These are phyloP conservation scores for Fusarium begoniae DNA, from an alignment of 2,329 filamentous ascomycete species.

Conservation along the genomic window DNA sequence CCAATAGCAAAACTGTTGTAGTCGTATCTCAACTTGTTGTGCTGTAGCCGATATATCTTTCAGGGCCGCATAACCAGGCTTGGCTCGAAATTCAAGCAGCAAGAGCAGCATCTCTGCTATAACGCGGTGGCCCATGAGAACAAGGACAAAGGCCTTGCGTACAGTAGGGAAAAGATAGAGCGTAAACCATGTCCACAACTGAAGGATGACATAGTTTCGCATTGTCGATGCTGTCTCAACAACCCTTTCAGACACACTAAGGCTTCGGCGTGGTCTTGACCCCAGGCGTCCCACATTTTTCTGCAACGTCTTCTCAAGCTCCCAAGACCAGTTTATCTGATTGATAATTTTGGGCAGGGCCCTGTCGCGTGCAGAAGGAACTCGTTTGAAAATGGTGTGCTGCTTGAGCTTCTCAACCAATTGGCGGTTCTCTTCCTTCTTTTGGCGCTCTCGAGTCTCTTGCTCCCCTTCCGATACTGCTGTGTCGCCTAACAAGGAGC, in stretches of 20 bases:
- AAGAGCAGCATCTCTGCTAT: slow-evolving; percentile 81
- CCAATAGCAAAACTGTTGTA: slow-evolving; percentile 99
- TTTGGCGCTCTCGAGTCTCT: slow-evolving; percentile 67
- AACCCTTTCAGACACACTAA: slow-evolving; percentile 94
- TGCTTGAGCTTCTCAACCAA: slow-evolving; percentile 87
- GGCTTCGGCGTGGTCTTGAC: slow-evolving; percentile 79
- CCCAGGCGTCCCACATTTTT: slow-evolving; percentile 90
- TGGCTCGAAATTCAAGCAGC: slow-evolving; percentile 84
- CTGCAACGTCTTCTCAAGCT: slow-evolving; percentile 85
- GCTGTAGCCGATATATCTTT: slow-evolving; percentile 97
- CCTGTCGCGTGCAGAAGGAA: slow-evolving; percentile 82
- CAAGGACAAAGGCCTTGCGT: slow-evolving; percentile 76
- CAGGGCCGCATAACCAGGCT: slow-evolving; percentile 81
- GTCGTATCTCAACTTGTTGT: slow-evolving; percentile 94
- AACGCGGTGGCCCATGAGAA: slow-evolving; percentile 81
- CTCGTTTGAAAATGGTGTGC: slow-evolving; percentile 83
- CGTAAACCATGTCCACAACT: slow-evolving; percentile 75
- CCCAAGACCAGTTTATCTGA: slow-evolving; percentile 95
- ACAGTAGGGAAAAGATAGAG: slow-evolving; percentile 82
- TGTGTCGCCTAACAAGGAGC: slow-evolving; percentile 49
- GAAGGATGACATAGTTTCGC: slow-evolving; percentile 76
- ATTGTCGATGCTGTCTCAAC: slow-evolving; percentile 92
- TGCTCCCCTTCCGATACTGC: slow-evolving; percentile 73
- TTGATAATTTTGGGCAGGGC: slow-evolving; percentile 84
- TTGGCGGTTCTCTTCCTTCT: slow-evolving; percentile 68